These are phyloP conservation scores for Pseudopyricularia cyperi DNA, from an alignment of 2,329 filamentous ascomycete genomes.

Conservation along the genomic window DNA sequence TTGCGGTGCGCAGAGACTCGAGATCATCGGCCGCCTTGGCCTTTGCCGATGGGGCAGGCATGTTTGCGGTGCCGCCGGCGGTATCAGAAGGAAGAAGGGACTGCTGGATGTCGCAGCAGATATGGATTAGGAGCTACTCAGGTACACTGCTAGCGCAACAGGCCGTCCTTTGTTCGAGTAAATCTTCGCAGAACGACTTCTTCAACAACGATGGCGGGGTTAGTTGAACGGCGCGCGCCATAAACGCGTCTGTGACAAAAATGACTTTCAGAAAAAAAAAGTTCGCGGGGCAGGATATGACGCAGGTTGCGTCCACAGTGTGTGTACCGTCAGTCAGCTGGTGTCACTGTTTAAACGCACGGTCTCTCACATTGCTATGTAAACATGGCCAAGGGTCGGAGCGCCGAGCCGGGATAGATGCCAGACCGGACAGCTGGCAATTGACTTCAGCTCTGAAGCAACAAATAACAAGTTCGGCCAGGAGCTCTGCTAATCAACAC, in stretches of 20 bases:
- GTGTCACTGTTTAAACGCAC: neutral
- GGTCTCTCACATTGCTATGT: neutral
- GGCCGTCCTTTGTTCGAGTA: too few species aligned
- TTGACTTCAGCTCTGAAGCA: neutral
- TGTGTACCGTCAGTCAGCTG: too few species aligned
- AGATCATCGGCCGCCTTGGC: neutral
- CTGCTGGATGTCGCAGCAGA: neutral
- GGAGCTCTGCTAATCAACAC: neutral
- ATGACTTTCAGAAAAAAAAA: neutral
- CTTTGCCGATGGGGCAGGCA: neutral
- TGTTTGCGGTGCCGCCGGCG: neutral
- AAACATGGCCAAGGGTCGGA: neutral
- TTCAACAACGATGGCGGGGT: neutral
- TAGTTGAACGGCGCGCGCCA: neutral
- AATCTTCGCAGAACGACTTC: too few species aligned
- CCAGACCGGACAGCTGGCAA: slow-evolving; percentile 3
- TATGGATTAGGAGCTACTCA: neutral
- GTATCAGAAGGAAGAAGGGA: neutral
- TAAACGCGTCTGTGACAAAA: neutral
- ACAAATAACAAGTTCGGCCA: neutral
- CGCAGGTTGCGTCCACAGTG: neutral
- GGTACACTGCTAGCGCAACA: too few species aligned
- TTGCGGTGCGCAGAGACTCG: neutral
- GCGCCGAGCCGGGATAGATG: neutral
- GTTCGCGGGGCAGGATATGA: neutral